Evolutionary conservation across 495 filamentous ascomycete genomes (phyloP).

Genomic region (Pseudoneurospora amorphoporcata): DNA sequence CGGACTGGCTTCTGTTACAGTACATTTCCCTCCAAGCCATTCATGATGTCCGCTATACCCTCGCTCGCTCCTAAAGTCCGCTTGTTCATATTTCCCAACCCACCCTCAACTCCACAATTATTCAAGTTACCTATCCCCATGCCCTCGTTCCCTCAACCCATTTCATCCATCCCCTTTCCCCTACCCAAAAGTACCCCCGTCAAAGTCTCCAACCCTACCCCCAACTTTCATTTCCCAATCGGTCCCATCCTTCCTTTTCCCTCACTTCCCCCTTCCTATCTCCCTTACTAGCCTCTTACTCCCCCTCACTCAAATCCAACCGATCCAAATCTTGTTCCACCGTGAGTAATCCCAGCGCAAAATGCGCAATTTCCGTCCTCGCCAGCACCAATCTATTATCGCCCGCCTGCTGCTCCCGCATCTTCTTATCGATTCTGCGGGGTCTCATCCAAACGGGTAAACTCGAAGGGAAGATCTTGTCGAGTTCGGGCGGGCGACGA

Average conservation of each 20-base stretch:
- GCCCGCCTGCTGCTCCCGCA: slow-evolving; percentile 25
- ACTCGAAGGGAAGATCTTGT: slow-evolving; percentile 20
- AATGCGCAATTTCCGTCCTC: slow-evolving; percentile 40
- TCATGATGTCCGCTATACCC: not conserved
- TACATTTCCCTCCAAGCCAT: not conserved
- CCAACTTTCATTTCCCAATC: not conserved
- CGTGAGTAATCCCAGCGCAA: slow-evolving; percentile 42
- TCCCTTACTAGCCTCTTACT: not conserved
- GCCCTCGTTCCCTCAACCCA: not conserved
- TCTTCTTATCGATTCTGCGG: slow-evolving; percentile 30
- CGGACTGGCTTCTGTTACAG: not conserved
- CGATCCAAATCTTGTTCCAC: slow-evolving; percentile 42
- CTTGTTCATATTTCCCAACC: not conserved
- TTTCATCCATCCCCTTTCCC: not conserved
- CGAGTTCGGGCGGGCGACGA: slow-evolving; percentile 34
- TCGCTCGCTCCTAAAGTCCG: not conserved
- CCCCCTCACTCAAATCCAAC: slow-evolving; percentile 27
- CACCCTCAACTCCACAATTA: not conserved
- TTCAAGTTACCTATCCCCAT: not conserved
- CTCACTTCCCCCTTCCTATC: slow-evolving; percentile 9
- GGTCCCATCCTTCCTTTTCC: slow-evolving; percentile 5
- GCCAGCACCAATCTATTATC: slow-evolving; percentile 33
- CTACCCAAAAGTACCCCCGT: not conserved
- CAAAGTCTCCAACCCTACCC: not conserved
- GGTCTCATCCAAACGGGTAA: slow-evolving; percentile 27